Evolutionary conservation across 78 protist species (phyloP).

Genomic region (Creolimax fragrantissima): DNA sequence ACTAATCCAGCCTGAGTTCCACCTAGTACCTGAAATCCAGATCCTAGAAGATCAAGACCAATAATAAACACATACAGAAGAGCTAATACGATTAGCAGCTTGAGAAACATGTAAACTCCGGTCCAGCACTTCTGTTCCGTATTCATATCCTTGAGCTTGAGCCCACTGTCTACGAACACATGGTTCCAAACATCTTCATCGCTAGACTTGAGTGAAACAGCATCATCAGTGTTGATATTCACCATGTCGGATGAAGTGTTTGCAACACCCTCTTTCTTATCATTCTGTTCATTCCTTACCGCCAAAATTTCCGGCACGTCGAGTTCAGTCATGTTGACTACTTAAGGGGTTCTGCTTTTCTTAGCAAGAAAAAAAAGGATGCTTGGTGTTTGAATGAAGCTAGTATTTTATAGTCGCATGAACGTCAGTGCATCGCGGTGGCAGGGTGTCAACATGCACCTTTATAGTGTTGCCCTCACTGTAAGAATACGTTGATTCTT

Average conservation of each 20-base stretch:
- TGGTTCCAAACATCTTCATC: background rate
- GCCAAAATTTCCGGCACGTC: too few relatives aligned
- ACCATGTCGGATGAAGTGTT: background rate
- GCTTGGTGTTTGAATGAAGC: too few relatives aligned
- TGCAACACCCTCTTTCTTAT: background rate
- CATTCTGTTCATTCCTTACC: too few relatives aligned
- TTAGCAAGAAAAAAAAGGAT: too few relatives aligned
- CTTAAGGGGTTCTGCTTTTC: too few relatives aligned
- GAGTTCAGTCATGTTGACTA: background rate
- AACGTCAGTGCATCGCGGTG: too few relatives aligned
- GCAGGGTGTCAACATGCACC: too few relatives aligned
- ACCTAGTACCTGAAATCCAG: slow-evolving; percentile 1
- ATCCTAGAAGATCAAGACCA: slow-evolving; percentile 1
- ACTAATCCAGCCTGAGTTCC: background rate
- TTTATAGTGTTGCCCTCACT: too few relatives aligned
- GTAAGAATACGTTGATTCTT: too few relatives aligned
- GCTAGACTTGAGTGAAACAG: background rate
- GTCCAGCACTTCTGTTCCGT: background rate
- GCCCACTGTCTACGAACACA: background rate
- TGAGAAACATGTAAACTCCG: background rate
- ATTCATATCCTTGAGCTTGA: background rate
- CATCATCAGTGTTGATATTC: background rate
- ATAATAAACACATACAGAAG: background rate
- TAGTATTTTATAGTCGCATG: too few relatives aligned
- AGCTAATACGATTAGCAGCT: background rate